These are phyloP conservation scores for Talaromyces sp. DNA, from an alignment of 2,329 filamentous ascomycete genomes.

Conservation along the genomic window DNA sequence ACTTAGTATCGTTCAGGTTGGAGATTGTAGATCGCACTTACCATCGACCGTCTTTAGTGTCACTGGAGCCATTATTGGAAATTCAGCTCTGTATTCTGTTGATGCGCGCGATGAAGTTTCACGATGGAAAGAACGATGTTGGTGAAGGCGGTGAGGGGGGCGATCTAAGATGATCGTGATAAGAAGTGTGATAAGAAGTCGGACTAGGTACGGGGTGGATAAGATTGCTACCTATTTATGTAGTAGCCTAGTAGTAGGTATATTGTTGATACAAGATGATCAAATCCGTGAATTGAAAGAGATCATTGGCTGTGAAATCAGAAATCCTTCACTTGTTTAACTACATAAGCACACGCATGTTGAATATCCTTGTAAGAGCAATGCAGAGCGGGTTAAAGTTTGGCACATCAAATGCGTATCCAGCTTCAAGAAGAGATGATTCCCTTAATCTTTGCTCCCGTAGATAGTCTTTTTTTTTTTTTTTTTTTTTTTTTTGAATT, in stretches of 20 bases:
- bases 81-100: background rate
- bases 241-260: background rate
- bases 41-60: constrained; percentile 27
- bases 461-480: too few relatives aligned
- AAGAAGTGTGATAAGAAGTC: background rate
- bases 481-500: too few relatives aligned
- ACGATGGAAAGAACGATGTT: constrained; percentile 5
- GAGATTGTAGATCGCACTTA: background rate
- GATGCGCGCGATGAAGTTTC: constrained; percentile 7
- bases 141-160: constrained; percentile 20
- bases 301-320: too few relatives aligned
- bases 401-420: too few relatives aligned
- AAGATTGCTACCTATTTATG: too few relatives aligned
- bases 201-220: too few relatives aligned
- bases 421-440: too few relatives aligned
- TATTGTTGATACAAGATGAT: background rate
- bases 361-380: background rate
- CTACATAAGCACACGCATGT: background rate
- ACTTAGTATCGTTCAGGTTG: background rate
- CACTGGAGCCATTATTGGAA: constrained; percentile 22
- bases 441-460: too few relatives aligned
- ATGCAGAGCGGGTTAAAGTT: too few relatives aligned
- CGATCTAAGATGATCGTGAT: background rate
- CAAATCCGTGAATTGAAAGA: too few relatives aligned
- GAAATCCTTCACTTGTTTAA: too few relatives aligned